Evolutionary conservation across 2,329 filamentous ascomycete species (phyloP).

Genomic region (Tolypocladium nubicola): DNA sequence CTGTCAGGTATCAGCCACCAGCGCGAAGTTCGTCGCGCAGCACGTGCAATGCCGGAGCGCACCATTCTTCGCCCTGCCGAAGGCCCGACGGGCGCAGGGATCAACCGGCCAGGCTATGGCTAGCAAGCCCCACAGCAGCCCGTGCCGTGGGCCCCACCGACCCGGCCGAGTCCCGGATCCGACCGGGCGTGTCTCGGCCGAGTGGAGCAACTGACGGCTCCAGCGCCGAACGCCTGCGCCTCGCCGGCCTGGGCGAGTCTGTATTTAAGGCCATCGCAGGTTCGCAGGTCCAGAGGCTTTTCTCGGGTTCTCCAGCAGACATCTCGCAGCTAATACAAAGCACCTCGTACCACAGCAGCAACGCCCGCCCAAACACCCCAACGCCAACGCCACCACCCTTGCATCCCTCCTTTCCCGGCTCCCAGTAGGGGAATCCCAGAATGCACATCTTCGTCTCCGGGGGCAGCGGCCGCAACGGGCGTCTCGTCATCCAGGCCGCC

Average conservation of each 20-base stretch:
- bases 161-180: neutral
- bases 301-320: neutral
- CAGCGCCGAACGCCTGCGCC: neutral
- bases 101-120: too few relatives aligned
- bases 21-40: too few relatives aligned
- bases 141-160: neutral
- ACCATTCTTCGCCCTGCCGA: too few relatives aligned
- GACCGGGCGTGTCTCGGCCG: neutral
- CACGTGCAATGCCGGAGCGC: too few relatives aligned
- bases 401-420: conserved; percentile 1
- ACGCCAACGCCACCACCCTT: neutral
- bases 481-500: conserved; percentile 27
- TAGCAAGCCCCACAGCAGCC: too few relatives aligned
- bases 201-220: neutral
- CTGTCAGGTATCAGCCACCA: too few relatives aligned
- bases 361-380: neutral
- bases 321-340: neutral
- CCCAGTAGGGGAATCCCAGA: neutral
- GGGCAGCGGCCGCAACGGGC: conserved; percentile 35
- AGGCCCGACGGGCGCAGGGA: too few relatives aligned
- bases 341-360: too few relatives aligned
- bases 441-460: conserved; percentile 38
- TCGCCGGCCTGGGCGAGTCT: neutral
- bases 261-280: neutral
- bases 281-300: neutral